Percentiles rank a stretch among this genome's conserved stretches.
Evolutionary conservation across 1,139 yeast species (phyloP).

Genomic region (Zygosaccharomyces pseudobailii): DNA sequence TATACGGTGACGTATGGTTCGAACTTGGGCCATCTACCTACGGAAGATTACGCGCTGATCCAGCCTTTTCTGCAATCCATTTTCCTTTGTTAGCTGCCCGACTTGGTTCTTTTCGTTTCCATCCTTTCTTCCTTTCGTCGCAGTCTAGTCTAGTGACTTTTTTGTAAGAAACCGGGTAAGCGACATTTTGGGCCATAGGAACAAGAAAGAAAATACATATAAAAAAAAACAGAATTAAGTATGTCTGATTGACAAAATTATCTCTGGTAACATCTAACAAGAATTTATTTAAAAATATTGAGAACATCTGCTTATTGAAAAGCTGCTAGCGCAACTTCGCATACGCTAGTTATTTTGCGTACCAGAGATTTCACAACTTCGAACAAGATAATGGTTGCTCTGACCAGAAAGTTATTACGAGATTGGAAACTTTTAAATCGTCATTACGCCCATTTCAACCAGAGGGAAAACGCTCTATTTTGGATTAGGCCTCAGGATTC

Average conservation of each 20-base stretch:
- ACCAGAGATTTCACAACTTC: background rate
- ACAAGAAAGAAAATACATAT: background rate
- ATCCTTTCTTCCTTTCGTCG: no score
- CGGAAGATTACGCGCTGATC: no score
- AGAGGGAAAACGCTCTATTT: slow-evolving; percentile 8
- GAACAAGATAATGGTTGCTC: slow-evolving; percentile 14
- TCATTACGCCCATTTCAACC: slow-evolving; percentile 8
- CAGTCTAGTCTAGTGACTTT: no score
- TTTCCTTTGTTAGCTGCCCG: no score
- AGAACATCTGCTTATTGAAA: background rate
- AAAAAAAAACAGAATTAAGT: background rate
- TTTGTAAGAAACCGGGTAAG: background rate
- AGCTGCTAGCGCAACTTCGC: background rate
- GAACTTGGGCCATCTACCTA: no score
- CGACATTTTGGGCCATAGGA: background rate
- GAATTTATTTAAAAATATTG: background rate
- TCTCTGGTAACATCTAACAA: background rate
- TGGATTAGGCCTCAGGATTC: slow-evolving; percentile 32
- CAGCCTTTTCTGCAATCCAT: no score
- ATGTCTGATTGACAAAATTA: background rate
- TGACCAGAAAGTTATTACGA: slow-evolving; percentile 26
- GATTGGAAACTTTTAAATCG: slow-evolving; percentile 30
- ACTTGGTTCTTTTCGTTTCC: no score
- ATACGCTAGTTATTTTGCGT: background rate
- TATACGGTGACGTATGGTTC: no score